Evolutionary conservation across 495 filamentous ascomycete species (phyloP), one percentile per base, ranked within the genome.

Genomic region (Talaromyces ruber): DNA sequence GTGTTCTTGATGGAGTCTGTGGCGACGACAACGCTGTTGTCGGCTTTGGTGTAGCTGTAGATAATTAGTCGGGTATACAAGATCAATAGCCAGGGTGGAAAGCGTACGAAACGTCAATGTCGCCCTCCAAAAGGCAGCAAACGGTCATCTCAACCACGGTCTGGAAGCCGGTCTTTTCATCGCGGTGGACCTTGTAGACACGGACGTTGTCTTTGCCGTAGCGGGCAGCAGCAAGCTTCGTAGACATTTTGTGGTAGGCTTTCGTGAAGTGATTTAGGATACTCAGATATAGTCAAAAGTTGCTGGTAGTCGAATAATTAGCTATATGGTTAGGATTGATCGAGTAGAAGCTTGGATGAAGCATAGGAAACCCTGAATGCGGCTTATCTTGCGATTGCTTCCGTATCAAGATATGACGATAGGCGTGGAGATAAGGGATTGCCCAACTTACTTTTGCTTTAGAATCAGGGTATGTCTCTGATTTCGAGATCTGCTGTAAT

Each of bases 1-100:
- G 93, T 97, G 78, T 98, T 96, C 79, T 98, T 98, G 80, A 97
- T 93, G 9, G 92, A 93, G 76, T 98, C 94, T 43, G 94, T 98
- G 58, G 94, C 92, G 45, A 98, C 94, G 25, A 98, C 83, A 59
- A 95, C 90, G 72, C 88, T 90, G 81, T 98, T 98, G 77, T 98
- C 94, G 68, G 91, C 93, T 70, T 84, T 74, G 62, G 92, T 98
- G 81, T 97, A 97, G 58, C 89, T 93, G 66, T 14, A 21, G 25
- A 12, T 26, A 39, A 6, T 34, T 34, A 43, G 28, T 29, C 25
- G 26, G 5, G 18, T 62, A 6, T 24, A 21, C 47, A 26, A 12
- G 3, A 14, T 29, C 9, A 25, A 43, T 47, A 32, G 16, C n/a
- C 3, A 25, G 56, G 6, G 12, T 26, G 22, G 6, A 37, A 11